Evolutionary conservation across 2,329 filamentous ascomycete species (phyloP), one percentile per base, ranked within the genome.

Genomic region (Nannizziopsis arthrosporioides): DNA sequence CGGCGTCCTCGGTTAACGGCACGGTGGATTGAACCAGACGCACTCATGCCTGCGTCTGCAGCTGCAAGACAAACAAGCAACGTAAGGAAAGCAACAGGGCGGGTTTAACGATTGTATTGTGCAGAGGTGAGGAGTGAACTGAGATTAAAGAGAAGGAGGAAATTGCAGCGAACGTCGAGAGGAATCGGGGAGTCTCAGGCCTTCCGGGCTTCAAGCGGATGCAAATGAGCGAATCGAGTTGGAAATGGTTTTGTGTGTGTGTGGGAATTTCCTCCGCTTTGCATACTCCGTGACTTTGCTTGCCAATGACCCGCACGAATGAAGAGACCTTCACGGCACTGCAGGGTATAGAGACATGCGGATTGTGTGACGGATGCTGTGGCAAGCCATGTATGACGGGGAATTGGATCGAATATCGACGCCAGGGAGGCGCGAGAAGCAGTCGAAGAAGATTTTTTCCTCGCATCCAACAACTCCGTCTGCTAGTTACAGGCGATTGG

Each of bases 1-100:
- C 50, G 52, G 48, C 44, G 44, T 46, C 36, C 35, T 39, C 44
- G 36, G 15, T 37, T 46, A 46, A 32, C 22, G 44, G 15, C 44
- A 46, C 44, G 36, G 27, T 22, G 35, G 22, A 40, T 19, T 18
- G 15, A 18, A 17, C 43, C 43, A 45, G 43, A 27, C 35, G 44
- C 44, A 46, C 35, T 27, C 44, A 46, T 46, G 27, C 36, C 34
- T 19, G 19, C 22, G 22, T 27, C 22, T 27, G 22, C 22, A 27
- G 22, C 22, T 27, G 22, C 22, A 27, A 27, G 22, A 27, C 22
- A 27, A 27, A 27, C 22, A 27, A 45, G 22, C 22, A 36, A 14
- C 17, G 14, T 17, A n/a, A 22, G 39, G 19, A 11, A 9, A 42
- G 31, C 11, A 31, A 30, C 8, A 42, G 18, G 18, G 10, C 31